Evolutionary conservation across 495 filamentous ascomycete species (phyloP).

Genomic region (Opeltia flavorubescens): DNA sequence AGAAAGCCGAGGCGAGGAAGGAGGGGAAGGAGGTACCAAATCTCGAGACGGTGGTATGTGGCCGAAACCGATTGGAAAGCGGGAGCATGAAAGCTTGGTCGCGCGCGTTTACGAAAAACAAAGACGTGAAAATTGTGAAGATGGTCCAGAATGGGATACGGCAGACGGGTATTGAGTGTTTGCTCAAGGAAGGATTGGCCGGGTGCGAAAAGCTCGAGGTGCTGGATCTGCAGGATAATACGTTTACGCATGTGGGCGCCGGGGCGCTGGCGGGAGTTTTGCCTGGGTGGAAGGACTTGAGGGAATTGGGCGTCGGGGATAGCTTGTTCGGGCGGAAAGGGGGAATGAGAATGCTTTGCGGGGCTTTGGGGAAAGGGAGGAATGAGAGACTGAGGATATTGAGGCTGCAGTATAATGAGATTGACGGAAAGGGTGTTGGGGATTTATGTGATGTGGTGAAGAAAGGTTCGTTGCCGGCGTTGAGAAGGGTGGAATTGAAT

Average conservation of each 20-base stretch:
- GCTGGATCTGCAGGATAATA: slow-evolving; percentile 93
- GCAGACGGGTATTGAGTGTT: slow-evolving; percentile 70
- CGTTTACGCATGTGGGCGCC: slow-evolving; percentile 73
- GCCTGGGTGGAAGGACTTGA: slow-evolving; percentile 55
- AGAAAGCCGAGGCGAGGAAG: slow-evolving; percentile 64
- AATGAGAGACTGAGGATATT: slow-evolving; percentile 68
- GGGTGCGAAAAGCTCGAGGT: slow-evolving; percentile 49
- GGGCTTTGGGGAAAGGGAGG: slow-evolving; percentile 56
- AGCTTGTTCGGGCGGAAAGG: slow-evolving; percentile 73
- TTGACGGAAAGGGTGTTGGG: slow-evolving; percentile 58
- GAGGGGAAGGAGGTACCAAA: slow-evolving; percentile 49
- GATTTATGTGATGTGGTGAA: slow-evolving; percentile 50
- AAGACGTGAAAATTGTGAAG: slow-evolving; percentile 65
- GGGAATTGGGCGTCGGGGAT: slow-evolving; percentile 81
- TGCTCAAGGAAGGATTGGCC: slow-evolving; percentile 63
- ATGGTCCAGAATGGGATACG: slow-evolving; percentile 99
- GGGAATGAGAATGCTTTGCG: slow-evolving; percentile 47
- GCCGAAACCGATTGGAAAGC: slow-evolving; percentile 88
- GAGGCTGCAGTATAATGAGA: slow-evolving; percentile 88
- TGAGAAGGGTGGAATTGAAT: slow-evolving; percentile 82
- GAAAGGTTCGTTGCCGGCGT: slow-evolving; percentile 44
- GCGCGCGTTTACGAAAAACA: slow-evolving; percentile 65
- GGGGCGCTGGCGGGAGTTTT: slow-evolving; percentile 63
- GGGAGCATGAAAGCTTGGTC: slow-evolving; percentile 95
- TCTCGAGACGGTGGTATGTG: slow-evolving; percentile 89